These are phyloP conservation scores for Shiraia bambusicola DNA, from an alignment of 2,329 filamentous ascomycete genomes.

Conservation along the genomic window DNA sequence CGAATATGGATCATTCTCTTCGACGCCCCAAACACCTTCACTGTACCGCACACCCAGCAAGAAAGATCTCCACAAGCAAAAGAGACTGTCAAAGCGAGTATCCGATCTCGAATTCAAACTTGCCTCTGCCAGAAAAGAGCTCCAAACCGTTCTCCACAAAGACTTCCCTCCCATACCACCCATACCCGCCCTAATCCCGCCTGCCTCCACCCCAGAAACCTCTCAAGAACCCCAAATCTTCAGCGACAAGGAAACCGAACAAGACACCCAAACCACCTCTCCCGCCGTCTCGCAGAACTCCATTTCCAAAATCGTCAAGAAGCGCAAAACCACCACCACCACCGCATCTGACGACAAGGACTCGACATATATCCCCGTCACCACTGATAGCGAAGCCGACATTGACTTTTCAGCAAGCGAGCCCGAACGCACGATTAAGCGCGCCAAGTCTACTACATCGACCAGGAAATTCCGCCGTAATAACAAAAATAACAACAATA, in stretches of 20 bases:
- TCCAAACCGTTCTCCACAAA: conserved; percentile 51
- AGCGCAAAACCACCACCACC: conserved; percentile 43
- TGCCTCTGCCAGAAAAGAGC: conserved; percentile 56
- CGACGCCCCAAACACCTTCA: conserved; percentile 25
- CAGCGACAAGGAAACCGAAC: conserved; percentile 28
- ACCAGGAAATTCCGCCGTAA: conserved; percentile 16
- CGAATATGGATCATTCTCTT: conserved; percentile 9
- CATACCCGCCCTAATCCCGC: conserved; percentile 36
- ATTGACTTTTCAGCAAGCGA: conserved; percentile 23
- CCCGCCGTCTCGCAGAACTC: neutral
- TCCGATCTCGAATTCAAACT: conserved; percentile 63
- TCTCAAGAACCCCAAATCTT: conserved; percentile 10
- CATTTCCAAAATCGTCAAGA: conserved; percentile 38
- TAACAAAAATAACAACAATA: too few relatives aligned
- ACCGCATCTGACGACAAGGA: conserved; percentile 32
- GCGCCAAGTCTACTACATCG: conserved; percentile 14
- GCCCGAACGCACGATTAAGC: conserved; percentile 19
- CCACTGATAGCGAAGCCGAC: conserved; percentile 21
- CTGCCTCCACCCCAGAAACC: conserved; percentile 17
- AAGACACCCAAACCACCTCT: conserved; percentile 15
- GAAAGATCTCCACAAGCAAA: conserved; percentile 59
- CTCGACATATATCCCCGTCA: conserved; percentile 29
- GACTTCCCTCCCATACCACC: conserved; percentile 45
- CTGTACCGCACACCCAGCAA: conserved; percentile 55
- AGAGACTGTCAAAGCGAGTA: conserved; percentile 60